These are phyloP conservation scores for Boletus tylopilopsis DNA, from an alignment of 768 basidiomycete species.

Conservation along the genomic window DNA sequence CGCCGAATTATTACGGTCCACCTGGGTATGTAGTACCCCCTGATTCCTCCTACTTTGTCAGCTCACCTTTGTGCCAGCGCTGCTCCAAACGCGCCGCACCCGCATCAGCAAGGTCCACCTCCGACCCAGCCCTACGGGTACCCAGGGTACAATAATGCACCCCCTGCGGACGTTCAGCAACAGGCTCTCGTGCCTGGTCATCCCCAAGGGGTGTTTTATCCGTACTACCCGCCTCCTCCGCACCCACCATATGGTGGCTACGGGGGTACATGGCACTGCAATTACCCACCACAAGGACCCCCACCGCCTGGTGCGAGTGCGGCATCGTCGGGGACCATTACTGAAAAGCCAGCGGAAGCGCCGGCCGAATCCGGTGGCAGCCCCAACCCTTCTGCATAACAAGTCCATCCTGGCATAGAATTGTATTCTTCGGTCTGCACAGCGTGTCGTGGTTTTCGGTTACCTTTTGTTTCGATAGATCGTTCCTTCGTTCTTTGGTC, in stretches of 20 bases:
- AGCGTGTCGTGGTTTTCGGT: slow-evolving; percentile 9
- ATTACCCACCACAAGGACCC: slow-evolving; percentile 29
- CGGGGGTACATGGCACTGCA: slow-evolving; percentile 22
- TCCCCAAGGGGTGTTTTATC: slow-evolving; percentile 26
- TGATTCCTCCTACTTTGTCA: background rate
- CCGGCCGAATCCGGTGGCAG: slow-evolving; percentile 15
- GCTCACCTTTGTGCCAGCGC: slow-evolving; percentile 18
- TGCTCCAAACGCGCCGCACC: slow-evolving; percentile 21
- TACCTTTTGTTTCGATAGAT: slow-evolving; percentile 28
- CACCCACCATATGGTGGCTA: slow-evolving; percentile 31
- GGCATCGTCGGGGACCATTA: slow-evolving; percentile 11
- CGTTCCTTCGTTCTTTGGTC: slow-evolving; percentile 5
- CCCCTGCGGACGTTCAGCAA: slow-evolving; percentile 26
- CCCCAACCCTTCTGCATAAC: slow-evolving; percentile 20
- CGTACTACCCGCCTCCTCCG: slow-evolving; percentile 31
- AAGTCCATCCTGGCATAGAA: slow-evolving; percentile 18
- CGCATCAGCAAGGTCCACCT: slow-evolving; percentile 21
- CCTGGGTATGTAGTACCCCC: slow-evolving; percentile 19
- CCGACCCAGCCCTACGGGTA: slow-evolving; percentile 24
- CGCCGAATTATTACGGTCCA: slow-evolving; percentile 31
- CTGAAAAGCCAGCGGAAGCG: slow-evolving; percentile 26
- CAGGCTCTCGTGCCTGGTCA: slow-evolving; percentile 19
- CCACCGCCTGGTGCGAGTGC: slow-evolving; percentile 16
- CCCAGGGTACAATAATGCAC: slow-evolving; percentile 17
- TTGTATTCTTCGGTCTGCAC: slow-evolving; percentile 22